Evolutionary conservation across 176 grass and related monocot genomes (phyloP).

Genomic region (Avena eriantha): DNA sequence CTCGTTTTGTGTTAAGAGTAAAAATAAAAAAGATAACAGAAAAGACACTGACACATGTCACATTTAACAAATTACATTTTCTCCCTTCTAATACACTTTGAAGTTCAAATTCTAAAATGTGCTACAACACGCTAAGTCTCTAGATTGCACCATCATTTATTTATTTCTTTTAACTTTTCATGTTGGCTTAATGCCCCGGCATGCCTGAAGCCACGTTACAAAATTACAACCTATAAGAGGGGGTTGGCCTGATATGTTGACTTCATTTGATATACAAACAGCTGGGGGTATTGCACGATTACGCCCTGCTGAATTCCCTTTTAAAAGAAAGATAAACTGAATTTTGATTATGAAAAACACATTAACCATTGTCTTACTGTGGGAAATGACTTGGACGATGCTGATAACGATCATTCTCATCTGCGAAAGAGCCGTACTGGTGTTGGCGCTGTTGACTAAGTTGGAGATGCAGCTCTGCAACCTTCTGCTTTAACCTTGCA

Average conservation of each 20-base stretch:
- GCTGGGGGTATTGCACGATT: not conserved
- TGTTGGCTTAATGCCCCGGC: not conserved
- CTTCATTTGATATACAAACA: conserved; percentile 16
- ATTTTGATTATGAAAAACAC: not conserved
- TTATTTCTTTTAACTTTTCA: not conserved
- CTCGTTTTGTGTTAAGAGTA: conserved; percentile 1
- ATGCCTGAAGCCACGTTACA: not conserved
- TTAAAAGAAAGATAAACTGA: conserved; percentile 9
- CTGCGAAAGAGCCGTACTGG: conserved; percentile 63
- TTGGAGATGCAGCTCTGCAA: conserved; percentile 95
- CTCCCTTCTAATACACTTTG: not conserved
- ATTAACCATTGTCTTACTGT: conserved; percentile 65
- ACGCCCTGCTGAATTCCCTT: not conserved
- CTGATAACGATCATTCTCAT: conserved; percentile 60
- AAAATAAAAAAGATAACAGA: not conserved
- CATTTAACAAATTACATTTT: not conserved
- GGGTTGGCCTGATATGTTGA: not conserved
- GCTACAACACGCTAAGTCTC: not conserved
- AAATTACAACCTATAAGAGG: conserved; percentile 19
- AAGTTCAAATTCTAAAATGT: conserved; percentile 16
- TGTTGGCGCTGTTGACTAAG: conserved; percentile 92
- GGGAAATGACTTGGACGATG: conserved; percentile 68
- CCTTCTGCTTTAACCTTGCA: conserved; percentile 89
- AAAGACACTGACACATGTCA: not conserved
- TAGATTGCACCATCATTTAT: not conserved